phyloP scores from a whole-genome alignment of 495 filamentous ascomycete species.

The Aspergillus sclerotioniger region DNA sequence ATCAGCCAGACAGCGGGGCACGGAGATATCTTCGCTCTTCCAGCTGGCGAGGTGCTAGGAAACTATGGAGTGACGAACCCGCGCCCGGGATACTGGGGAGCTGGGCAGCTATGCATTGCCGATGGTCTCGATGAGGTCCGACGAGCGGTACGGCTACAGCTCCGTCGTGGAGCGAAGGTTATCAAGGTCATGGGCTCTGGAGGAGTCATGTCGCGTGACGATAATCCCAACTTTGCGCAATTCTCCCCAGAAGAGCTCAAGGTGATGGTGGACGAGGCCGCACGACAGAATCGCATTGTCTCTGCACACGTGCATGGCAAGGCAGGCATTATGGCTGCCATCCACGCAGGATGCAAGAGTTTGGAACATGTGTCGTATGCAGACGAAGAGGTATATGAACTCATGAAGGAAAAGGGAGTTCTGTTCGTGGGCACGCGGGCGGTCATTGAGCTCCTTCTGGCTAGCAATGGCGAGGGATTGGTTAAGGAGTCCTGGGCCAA shows the following conservation, averaged over 20 bases:
- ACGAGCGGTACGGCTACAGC: neutral
- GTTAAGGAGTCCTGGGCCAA: constrained; percentile 1
- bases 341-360: neutral
- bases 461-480: neutral
- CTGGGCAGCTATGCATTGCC: neutral
- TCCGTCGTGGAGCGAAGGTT: neutral
- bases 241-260: neutral
- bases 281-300: neutral
- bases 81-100: neutral
- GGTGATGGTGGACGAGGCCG: neutral
- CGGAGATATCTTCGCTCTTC: neutral
- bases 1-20: constrained; percentile 1
- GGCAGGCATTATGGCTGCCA: neutral
- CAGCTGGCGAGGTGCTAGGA: neutral
- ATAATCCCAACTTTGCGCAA: neutral
- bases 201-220: constrained; percentile 2
- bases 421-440: constrained; percentile 1
- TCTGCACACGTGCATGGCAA: constrained; percentile 1
- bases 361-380: constrained; percentile 2
- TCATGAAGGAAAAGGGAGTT: neutral
- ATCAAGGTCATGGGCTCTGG: neutral
- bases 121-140: neutral
- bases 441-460: neutral
- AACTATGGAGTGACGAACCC: neutral
- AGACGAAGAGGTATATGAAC: neutral